Base-by-base conservation (phyloP, 2,329 filamentous ascomycete species). In the Diaporthe citri region DNA sequence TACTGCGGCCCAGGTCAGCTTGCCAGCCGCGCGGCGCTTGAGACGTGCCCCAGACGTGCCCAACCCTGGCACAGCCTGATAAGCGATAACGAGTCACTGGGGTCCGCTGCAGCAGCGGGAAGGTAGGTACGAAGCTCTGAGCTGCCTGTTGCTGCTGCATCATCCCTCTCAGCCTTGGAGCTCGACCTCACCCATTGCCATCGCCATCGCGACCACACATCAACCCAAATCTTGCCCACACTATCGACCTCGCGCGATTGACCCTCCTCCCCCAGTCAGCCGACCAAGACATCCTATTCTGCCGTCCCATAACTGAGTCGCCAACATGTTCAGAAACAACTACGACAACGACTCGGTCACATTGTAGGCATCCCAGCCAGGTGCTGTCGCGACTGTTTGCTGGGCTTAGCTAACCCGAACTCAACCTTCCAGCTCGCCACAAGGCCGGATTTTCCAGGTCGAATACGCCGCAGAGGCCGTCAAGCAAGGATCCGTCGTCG, bases 341-440 rank as follows among this genome's bases (percentile, higher is more conserved):
- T 99, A 99, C 90, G 97, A 99, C 89, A 99, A 99, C 92, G 97
- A 99, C 87, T 97, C 96, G 78, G 96, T 98, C 87, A 99, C 97
- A 87, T 99, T 98, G 95, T 98, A 90, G 87, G 93, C 87, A 34
- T 28, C 64, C 59, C 73, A 76, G 72, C 75, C 74, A 77, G 76
- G 75, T 75, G 75, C 71, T 77, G 80, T 72, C 72, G 60, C 74
- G 71, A 75, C 59, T 60, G 51, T 69, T 67, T 77, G 71, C 76
- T 74, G 46, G 74, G 77, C 79, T 82, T 76, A 74, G 76, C 80
- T 79, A 81, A 82, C 75, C 69, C 78, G 80, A 74, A 80, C 76
- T 75, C 79, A 74, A 75, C 75, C 77, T 74, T 64, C 74, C 82
- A 98, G 96, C 92, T 99, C 97, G 81, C 97, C 97, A 78, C 97